These are phyloP conservation scores for Yarrowia galli DNA, from an alignment of 1,139 yeast genomes.

Conservation along the genomic window DNA sequence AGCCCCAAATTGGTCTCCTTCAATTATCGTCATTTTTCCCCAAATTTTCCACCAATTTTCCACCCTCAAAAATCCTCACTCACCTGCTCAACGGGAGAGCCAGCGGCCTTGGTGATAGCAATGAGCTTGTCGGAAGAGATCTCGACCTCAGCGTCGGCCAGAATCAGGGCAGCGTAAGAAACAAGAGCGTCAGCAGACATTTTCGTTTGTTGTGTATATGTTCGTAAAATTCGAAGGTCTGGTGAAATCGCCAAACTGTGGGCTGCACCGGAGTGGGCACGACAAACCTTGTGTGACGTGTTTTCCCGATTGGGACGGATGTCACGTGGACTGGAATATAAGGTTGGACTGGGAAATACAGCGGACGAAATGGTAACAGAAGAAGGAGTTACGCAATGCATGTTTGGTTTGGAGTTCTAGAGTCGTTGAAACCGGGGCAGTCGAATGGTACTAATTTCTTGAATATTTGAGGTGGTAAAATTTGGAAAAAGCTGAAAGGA, in stretches of 20 bases:
- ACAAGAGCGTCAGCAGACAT: slow-evolving; percentile 53
- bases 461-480: no score
- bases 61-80: not conserved
- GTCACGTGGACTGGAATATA: slow-evolving; percentile 1
- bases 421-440: not conserved
- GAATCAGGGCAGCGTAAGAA: slow-evolving; percentile 83
- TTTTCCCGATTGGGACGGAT: slow-evolving; percentile 16
- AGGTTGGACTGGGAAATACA: not conserved
- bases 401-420: not conserved
- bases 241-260: slow-evolving; percentile 37
- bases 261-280: slow-evolving; percentile 37
- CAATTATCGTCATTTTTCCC: not conserved
- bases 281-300: slow-evolving; percentile 37
- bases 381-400: not conserved
- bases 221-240: slow-evolving; percentile 33
- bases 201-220: slow-evolving; percentile 40
- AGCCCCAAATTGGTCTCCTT: not conserved
- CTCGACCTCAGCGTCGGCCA: slow-evolving; percentile 94
- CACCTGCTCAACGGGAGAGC: slow-evolving; percentile 63
- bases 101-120: slow-evolving; percentile 86
- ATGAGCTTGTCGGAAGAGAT: slow-evolving; percentile 87
- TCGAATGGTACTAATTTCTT: not conserved
- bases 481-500: no score
- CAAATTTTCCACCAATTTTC: not conserved
- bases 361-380: not conserved